A percentile compares a stretch with the other conserved stretches of the same genome.
Evolutionary conservation across 805 yeast species (phyloP).

Genomic region (Wickerhamomyces canadensis): DNA sequence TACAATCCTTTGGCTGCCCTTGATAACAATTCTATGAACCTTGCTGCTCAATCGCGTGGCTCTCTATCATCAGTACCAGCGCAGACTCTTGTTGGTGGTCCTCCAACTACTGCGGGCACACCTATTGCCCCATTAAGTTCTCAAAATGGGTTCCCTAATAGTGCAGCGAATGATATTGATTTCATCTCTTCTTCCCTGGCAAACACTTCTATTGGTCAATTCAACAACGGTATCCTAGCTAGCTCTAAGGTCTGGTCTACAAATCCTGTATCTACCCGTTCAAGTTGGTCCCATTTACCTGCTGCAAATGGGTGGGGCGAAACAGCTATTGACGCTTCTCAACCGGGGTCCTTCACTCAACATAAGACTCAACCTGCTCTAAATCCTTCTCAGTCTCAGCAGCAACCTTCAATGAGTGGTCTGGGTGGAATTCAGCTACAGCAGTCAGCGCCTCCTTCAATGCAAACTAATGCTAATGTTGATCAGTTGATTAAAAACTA

Average conservation of each 20-base stretch:
- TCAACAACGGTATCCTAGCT: slow-evolving; percentile 1
- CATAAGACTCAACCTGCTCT: background rate
- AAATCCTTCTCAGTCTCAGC: background rate
- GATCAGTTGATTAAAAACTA: slow-evolving; percentile 6
- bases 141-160: background rate
- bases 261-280: background rate
- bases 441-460: background rate
- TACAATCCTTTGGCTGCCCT: background rate
- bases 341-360: background rate
- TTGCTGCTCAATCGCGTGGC: background rate
- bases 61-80: background rate
- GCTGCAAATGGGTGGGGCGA: background rate
- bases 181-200: slow-evolving; percentile 1
- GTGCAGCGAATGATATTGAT: slow-evolving; percentile 4
- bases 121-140: background rate
- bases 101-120: background rate
- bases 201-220: background rate
- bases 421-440: background rate
- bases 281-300: background rate
- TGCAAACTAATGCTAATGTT: background rate
- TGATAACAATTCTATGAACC: background rate
- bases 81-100: background rate
- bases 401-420: background rate
- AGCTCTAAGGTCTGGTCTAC: slow-evolving; percentile 5
- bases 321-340: background rate